Evolutionary conservation across 257 asterid genomes (phyloP), one percentile per base, ranked within the genome.

Genomic region (Coffea eugenioides): DNA sequence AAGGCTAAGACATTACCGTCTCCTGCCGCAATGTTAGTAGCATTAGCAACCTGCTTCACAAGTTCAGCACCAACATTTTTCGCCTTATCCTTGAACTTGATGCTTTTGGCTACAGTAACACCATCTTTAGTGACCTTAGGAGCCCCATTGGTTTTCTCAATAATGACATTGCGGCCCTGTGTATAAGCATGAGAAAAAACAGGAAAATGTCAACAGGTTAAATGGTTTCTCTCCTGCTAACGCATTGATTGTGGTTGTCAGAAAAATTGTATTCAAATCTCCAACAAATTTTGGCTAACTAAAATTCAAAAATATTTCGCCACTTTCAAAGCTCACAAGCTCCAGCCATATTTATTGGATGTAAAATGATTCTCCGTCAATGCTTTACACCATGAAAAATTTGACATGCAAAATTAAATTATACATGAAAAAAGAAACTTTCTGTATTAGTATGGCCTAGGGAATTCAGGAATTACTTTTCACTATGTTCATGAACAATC

Each of bases 61-160:
- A 92, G 93, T n/a, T 90, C 89, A 36, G 98, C 98, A 68, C 98
- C 98, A 45, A 91, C 8, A 85, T 92, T 92, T 85, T 94, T 94
- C 68, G 93, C 85, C 86, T 87, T 94, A 49, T 92, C 88, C 59
- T 86, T 65, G 76, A 94, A 92, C n/a, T 73, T 88, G 76, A 94
- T 90, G 88, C 96, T 91, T 85, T 88, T 92, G 79, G 98, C 98
- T 82, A 94, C 98, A 54, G 97, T 91, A 57, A 88, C 98, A 71
- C 97, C 98, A 83, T 94, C 98, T 85, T 94, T 94, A 34, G 98
- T 94, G 88, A 94, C 89, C 86, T 91, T 89, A 69, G 96, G 98
- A 57, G 79, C 46, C 77, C 89, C 85, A 43, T 82, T 86, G 78
- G 83, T 84, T 87, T 75, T 86, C 83, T 92, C 91, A 75, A 94